A percentile compares a stretch with the other conserved stretches of the same genome.
These are phyloP conservation scores for Grammothele lineata DNA, from an alignment of 768 basidiomycete species.

Conservation along the genomic window DNA sequence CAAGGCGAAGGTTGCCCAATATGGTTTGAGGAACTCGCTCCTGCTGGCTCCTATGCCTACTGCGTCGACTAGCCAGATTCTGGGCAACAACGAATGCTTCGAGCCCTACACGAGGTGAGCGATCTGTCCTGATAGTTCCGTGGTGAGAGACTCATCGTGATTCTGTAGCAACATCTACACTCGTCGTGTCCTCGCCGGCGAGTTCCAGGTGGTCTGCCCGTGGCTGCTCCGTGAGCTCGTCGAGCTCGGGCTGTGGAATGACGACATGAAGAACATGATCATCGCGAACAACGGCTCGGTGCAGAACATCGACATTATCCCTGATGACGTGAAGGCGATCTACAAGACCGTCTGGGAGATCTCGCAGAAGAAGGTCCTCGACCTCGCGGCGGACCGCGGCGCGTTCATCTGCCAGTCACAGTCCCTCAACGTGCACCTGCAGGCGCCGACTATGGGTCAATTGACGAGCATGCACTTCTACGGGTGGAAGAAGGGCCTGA, in stretches of 20 bases:
- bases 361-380: conserved; percentile 96
- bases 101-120: conserved; percentile 92
- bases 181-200: conserved; percentile 97
- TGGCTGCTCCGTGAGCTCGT: conserved; percentile 99
- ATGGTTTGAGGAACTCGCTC: conserved; percentile 87
- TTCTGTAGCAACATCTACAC: conserved; percentile 93
- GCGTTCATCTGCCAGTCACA: conserved; percentile 98
- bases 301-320: conserved; percentile 85
- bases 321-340: conserved; percentile 90
- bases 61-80: conserved; percentile 95
- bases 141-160: not conserved
- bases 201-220: conserved; percentile 99
- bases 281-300: conserved; percentile 92
- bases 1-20: conserved; percentile 79
- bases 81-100: conserved; percentile 98
- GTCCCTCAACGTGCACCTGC: conserved; percentile 89
- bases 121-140: not conserved
- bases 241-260: conserved; percentile 92
- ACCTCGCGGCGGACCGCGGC: conserved; percentile 97
- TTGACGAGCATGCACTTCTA: conserved; percentile 97
- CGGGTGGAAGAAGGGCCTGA: conserved; percentile 99
- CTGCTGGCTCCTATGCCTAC: conserved; percentile 98
- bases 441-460: conserved; percentile 85
- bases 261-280: conserved; percentile 99
- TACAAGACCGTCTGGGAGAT: conserved; percentile 99